Evolutionary conservation across 352 stramenopile genomes (phyloP), one percentile per base, ranked within the genome.

Genomic region (Phytophthora crassamura): DNA sequence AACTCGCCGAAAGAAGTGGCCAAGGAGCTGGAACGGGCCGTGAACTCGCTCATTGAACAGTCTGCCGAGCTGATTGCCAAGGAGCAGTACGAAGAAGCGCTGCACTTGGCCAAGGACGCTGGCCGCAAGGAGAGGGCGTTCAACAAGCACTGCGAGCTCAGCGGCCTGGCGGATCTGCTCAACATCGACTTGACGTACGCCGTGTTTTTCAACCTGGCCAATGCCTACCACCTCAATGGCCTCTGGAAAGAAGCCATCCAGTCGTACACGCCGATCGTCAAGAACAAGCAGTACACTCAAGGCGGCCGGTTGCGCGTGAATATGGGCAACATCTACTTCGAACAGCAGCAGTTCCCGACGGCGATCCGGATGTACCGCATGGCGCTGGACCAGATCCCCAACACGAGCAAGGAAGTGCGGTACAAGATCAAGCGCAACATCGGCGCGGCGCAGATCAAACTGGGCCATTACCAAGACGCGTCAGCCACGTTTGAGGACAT

Each of bases 361-460:
- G 97, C 97, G 0, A 98, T 99, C 35, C 97, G 96, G 64, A 98
- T 98, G 89, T 99, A 99, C 69, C 86, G 95, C 61, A 99, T 99
- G 96, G 96, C 97, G 22, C 75, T 99, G 32, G 97, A 99, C 57
- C 97, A 99, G 77, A 98, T 98, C 69, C 82, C 89, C 1, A 95
- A 91, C 65, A 97, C 87, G 42, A 95, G 93, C 66, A 98, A 98
- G 73, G 87, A 98, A 58, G 86, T 98, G 25, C 82, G 91, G 5
- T 97, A 97, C 74, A 98, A 98, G 72, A 98, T 99, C 74, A 97
- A 98, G 55, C 88, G 96, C 16, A 99, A 99, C 72, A 99, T 99
- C 41, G 97, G 95, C 20, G 97, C 94, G 5, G 90, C 95, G 7
- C 97, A 98, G 68, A 95, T 99, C 35, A 84, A 89, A 38, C 72